Base-by-base conservation (phyloP, 2,329 filamentous ascomycete genomes). In the Beauveria sp. region DNA sequence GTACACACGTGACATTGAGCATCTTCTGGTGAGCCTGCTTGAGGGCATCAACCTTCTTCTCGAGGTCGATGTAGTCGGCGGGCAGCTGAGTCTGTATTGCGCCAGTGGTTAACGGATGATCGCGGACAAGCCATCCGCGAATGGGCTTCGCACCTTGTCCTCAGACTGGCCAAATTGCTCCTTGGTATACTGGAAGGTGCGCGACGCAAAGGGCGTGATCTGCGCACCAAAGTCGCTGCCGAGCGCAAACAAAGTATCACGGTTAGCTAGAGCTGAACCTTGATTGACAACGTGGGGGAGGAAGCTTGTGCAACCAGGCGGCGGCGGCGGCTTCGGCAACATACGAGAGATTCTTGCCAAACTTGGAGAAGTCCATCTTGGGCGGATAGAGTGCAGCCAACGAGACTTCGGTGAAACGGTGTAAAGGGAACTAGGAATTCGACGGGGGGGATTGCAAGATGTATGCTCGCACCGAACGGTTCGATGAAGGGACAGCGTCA, bases 21-120 rank as follows among this genome's bases (percentile, higher is more conserved):
- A 99, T 90, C 81, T 96, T 96, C 79, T 96, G 91, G 77, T 99
- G 94, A 63, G 96, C 94, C 72, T 90, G 87, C 82, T 96, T 97
- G 73, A 99, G 81, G 63, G 94, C 94, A 85, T 99, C 94, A 70
- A 97, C 92, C 67, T 93, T 88, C 84, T 97, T 97, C 85, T 99
- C 94, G 64, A 99, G 89, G 77, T 97, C 92, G 73, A 97, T 90
- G 77, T 99, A 99, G 77, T 97, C 94, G 68, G 92, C 88, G 51
- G 94, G 94, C 48, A 99, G 90, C 79, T 97, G 89, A 65, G 94
- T 99, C 91, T 96, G 69, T 47, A 16, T 26, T 53, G 34, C 40
- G 37, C 28, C 53, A 37, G 34, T 30, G 34, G 60, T 51, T 51
- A 55, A 34, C 24, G 37, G 22, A 5, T 20, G 26, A 20, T 37